Evolutionary conservation across 1,284 basidiomycete genomes (phyloP), one percentile per base, ranked within the genome.

Genomic region (Leccinum fuscescens): DNA sequence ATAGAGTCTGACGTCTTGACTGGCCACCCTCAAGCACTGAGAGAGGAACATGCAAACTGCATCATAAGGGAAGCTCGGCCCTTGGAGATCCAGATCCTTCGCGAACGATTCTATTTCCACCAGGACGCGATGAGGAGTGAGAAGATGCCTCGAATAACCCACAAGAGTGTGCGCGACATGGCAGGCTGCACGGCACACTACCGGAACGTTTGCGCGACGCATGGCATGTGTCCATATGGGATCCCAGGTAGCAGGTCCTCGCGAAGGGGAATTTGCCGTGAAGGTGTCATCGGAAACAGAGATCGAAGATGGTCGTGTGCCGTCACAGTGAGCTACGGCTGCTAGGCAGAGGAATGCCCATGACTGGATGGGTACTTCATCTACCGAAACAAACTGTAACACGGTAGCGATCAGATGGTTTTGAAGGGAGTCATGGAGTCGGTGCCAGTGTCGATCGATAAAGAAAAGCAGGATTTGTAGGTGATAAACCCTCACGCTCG

Each of bases 401-500:
- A 95, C 78, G 2, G 78, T 74, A 11, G 77, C 68, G 49, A 86
- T 75, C 24, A 94, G 78, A 2, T 83, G 79, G 44, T 76, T 72
- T 62, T 86, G 86, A 14, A 87, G 77, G n/a, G 79, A 73, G 24
- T 74, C 69, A 60, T 89, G 84, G 27, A 95, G 69, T 15, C 79
- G 69, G 20, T 65, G 37, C 90, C 90, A 93, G 70, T 94, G 86
- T 27, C 83, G 80, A 66, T 91, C 86, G 60, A 94, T 81, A 66
- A 96, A 78, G 77, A 98, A 96, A n/a, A 94, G 81, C 1, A 96
- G 76, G 3, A 87, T 78, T 74, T 97, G 94, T 1, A 95, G 75
- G 58, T 85, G 82, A 65, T 88, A 88, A 54, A 73, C 72, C 56
- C 80, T 80, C 63, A 75, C 71, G 60, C 58, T 69, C 29, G 65